Conservation (phyloP, 2,329 filamentous ascomycete species). For the Claviceps sp. region DNA sequence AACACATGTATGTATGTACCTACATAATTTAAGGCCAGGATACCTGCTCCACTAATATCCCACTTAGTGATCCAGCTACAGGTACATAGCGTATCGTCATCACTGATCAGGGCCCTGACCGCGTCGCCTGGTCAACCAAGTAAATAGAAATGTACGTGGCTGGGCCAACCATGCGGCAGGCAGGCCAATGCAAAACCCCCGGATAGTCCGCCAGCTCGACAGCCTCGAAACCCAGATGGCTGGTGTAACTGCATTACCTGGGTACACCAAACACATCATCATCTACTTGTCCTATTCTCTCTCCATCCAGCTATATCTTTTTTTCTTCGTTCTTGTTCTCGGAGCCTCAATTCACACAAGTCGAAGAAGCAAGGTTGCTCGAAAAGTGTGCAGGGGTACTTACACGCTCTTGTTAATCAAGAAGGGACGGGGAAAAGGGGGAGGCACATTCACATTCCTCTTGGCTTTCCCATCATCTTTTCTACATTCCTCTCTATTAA, state of each 20-base stretch:
- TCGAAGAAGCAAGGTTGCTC: not conserved
- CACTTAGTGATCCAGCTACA: not conserved
- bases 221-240: conserved; percentile 7
- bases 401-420: not conserved
- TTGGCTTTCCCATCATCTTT: not conserved
- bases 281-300: not conserved
- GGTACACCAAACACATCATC: too few species aligned
- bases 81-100: not conserved
- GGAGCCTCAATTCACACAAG: not conserved
- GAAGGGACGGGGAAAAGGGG: not conserved
- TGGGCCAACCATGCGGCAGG: conserved; percentile 15
- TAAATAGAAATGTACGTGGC: conserved; percentile 20
- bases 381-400: not conserved
- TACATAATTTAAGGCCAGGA: too few species aligned
- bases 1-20: too few species aligned
- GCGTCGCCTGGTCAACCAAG: conserved; percentile 16
- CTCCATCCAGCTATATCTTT: conserved; percentile 1
- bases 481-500: conserved; percentile 2
- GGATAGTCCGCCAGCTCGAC: not conserved
- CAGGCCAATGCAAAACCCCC: conserved; percentile 3
- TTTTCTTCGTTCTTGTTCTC: not conserved
- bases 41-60: too few species aligned
- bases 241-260: not conserved
- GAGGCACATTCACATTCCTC: not conserved
- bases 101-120: not conserved